Conservation (phyloP, 805 yeast species). For the Saturnispora ahearnii region DNA sequence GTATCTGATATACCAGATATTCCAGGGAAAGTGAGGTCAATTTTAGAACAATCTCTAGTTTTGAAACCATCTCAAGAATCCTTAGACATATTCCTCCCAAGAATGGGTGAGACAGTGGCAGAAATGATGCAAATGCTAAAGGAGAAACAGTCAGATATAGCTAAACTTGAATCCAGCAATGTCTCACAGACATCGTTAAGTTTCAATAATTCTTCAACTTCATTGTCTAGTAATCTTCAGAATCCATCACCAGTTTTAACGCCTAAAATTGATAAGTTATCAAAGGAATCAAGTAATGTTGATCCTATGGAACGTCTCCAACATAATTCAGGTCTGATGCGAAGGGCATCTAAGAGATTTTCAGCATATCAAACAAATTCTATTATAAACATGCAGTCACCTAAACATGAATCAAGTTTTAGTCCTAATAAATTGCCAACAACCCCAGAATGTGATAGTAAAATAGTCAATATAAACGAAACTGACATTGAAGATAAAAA, state of each 20-base stretch:
- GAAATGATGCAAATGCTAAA: slow-evolving; percentile 71
- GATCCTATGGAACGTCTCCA: slow-evolving; percentile 75
- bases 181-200: slow-evolving; percentile 3
- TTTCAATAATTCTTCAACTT: neutral
- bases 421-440: slow-evolving; percentile 13
- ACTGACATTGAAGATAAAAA: slow-evolving; percentile 19
- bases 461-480: slow-evolving; percentile 18
- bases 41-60: slow-evolving; percentile 78
- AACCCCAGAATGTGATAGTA: slow-evolving; percentile 22
- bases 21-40: slow-evolving; percentile 68
- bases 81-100: slow-evolving; percentile 71
- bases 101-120: slow-evolving; percentile 78
- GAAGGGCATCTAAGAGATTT: slow-evolving; percentile 89
- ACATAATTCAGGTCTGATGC: slow-evolving; percentile 70
- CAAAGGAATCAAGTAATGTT: neutral
- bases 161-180: slow-evolving; percentile 12
- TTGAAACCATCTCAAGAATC: slow-evolving; percentile 78
- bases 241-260: neutral
- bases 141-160: slow-evolving; percentile 52
- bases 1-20: slow-evolving; percentile 84
- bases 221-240: neutral
- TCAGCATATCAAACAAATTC: slow-evolving; percentile 69
- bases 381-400: slow-evolving; percentile 22
- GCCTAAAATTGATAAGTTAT: neutral
- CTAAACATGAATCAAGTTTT: slow-evolving; percentile 3